phyloP scores from a whole-genome alignment of 2,329 filamentous ascomycete genomes.

The Colletotrichum neosansevieriae region DNA sequence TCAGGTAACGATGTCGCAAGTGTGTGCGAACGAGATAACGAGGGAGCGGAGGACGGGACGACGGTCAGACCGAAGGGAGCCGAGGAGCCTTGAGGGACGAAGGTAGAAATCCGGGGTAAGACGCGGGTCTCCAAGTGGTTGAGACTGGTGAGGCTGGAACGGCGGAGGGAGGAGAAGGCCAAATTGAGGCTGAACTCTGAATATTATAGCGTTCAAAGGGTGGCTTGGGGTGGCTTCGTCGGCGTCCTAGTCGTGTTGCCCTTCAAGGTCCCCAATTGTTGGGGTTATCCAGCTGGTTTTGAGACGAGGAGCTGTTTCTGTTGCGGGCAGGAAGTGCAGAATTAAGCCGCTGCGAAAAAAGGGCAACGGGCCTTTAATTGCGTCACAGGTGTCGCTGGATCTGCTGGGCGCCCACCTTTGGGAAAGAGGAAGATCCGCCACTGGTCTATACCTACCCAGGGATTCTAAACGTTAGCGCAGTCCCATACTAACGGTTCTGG shows the following conservation, averaged over 20 bases:
- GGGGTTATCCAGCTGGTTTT: background rate
- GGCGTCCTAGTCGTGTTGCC: background rate
- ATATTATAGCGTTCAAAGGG: background rate
- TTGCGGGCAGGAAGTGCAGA: constrained; percentile 18
- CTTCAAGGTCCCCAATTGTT: background rate
- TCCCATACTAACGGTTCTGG: no score
- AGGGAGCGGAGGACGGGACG: constrained; percentile 1
- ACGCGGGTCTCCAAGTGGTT: constrained; percentile 2
- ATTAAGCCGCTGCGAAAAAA: constrained; percentile 16
- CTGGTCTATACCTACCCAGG: no score
- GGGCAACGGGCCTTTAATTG: constrained; percentile 36
- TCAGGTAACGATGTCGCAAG: background rate
- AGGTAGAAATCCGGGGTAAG: constrained; percentile 14
- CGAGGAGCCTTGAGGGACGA: background rate
- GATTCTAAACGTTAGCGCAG: no score
- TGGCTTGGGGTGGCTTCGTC: constrained; percentile 1
- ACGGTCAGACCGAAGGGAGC: constrained; percentile 24
- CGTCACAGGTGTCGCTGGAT: constrained; percentile 27
- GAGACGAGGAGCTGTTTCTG: no score
- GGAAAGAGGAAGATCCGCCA: constrained; percentile 29
- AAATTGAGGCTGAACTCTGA: constrained; percentile 1
- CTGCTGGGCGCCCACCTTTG: background rate
- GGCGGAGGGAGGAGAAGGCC: background rate
- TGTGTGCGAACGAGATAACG: background rate
- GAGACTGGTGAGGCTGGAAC: background rate